Evolutionary conservation across 2,329 filamentous ascomycete genomes (phyloP).

Genomic region (Xylariaceae sp.): DNA sequence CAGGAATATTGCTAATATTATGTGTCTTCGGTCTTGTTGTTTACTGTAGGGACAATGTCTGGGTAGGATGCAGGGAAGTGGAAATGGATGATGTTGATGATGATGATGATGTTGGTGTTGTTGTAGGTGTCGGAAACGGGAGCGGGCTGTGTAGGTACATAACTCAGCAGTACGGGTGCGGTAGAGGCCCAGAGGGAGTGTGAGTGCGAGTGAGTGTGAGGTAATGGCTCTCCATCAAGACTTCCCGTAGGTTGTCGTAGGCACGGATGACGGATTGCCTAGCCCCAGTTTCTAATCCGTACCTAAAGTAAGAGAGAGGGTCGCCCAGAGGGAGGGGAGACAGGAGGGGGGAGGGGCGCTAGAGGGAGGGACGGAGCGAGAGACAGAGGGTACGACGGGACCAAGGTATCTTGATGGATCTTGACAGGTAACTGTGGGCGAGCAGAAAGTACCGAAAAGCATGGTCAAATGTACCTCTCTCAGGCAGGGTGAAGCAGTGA

Average conservation of each 20-base stretch:
- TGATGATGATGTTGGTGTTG: neutral
- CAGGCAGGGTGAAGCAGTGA: too few relatives aligned
- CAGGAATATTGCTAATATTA: conserved; percentile 9
- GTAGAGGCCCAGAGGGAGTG: neutral
- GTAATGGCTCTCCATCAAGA: neutral
- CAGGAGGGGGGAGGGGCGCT: neutral
- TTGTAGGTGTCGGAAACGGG: neutral
- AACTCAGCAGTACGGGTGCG: too few relatives aligned
- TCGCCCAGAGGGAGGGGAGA: neutral
- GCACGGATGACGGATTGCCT: too few relatives aligned
- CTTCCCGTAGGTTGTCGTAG: too few relatives aligned
- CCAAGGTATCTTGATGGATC: too few relatives aligned
- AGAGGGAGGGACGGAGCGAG: neutral
- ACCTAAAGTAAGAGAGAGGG: neutral
- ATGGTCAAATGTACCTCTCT: too few relatives aligned
- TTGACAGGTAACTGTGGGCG: neutral
- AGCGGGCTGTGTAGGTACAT: neutral
- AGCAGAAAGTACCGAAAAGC: neutral
- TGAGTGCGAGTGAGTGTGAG: neutral
- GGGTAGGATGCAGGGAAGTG: neutral
- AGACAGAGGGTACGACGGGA: neutral
- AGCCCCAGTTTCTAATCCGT: too few relatives aligned
- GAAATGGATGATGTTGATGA: neutral
- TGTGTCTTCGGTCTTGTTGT: neutral
- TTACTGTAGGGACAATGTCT: neutral